These are phyloP conservation scores for Amanita thiersii DNA, from an alignment of 768 basidiomycete species.

Conservation along the genomic window DNA sequence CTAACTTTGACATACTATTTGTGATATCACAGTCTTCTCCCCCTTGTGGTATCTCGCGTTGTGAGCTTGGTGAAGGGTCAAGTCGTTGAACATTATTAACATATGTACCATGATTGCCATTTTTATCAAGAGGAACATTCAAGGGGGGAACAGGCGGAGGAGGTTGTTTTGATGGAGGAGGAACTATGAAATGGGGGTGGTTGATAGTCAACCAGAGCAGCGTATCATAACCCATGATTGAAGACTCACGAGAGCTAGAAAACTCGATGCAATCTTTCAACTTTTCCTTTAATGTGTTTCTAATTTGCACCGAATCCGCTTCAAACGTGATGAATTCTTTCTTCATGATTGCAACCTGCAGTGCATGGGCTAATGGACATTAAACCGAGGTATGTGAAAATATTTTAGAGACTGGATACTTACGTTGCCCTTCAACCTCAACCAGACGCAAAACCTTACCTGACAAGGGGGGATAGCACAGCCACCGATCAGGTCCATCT, in stretches of 20 bases:
- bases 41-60: neutral
- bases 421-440: conserved; percentile 55
- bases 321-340: conserved; percentile 78
- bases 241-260: conserved; percentile 64
- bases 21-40: conserved; percentile 4
- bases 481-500: conserved; percentile 77
- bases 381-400: neutral
- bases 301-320: conserved; percentile 43
- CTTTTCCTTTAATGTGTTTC: conserved; percentile 59
- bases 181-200: conserved; percentile 27
- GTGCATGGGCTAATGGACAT: conserved; percentile 44
- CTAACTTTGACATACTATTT: conserved; percentile 15
- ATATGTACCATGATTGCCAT: neutral
- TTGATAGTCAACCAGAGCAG: neutral
- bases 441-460: conserved; percentile 83
- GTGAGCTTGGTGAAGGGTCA: neutral
- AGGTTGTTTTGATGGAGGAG: conserved; percentile 52
- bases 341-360: conserved; percentile 78
- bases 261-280: conserved; percentile 83
- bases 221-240: conserved; percentile 1
- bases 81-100: neutral
- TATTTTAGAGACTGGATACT: conserved; percentile 14
- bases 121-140: too few species aligned
- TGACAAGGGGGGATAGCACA: conserved; percentile 91
- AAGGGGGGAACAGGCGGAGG: conserved; percentile 60